phyloP scores from a whole-genome alignment of 2,329 filamentous ascomycete genomes.

The Aspergillus neotritici region DNA sequence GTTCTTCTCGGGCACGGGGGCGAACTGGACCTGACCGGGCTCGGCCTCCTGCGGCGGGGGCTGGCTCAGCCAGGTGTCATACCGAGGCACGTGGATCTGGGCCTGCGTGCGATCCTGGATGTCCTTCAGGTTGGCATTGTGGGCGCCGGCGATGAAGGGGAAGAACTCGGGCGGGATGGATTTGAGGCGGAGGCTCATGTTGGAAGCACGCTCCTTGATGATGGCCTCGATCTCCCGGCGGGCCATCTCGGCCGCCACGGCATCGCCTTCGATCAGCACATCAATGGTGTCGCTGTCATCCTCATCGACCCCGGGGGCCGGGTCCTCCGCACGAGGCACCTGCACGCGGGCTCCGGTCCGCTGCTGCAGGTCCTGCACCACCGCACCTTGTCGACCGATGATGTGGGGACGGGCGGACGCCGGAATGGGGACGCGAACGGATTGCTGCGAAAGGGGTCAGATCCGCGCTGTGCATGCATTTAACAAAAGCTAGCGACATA shows the following conservation, averaged over 20 bases:
- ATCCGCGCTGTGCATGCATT: too few species aligned
- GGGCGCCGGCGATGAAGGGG: conserved; percentile 82
- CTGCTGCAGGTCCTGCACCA: conserved; percentile 84
- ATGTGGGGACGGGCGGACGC: conserved; percentile 79
- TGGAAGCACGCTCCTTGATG: conserved; percentile 77
- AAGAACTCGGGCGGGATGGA: conserved; percentile 88
- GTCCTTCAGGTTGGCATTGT: conserved; percentile 61
- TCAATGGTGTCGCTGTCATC: conserved; percentile 73
- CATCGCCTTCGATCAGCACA: conserved; percentile 84
- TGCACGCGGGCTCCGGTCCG: conserved; percentile 86
- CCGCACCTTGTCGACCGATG: conserved; percentile 85
- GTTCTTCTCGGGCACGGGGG: conserved; percentile 65
- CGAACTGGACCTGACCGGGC: conserved; percentile 64
- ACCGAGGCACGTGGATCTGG: conserved; percentile 74
- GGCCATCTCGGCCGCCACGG: conserved; percentile 77
- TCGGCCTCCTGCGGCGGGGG: conserved; percentile 59
- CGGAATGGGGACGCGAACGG: conserved; percentile 72
- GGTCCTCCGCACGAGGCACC: conserved; percentile 73
- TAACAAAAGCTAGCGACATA: conserved; percentile 36
- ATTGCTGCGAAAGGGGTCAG: conserved; percentile 44
- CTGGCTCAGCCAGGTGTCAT: conserved; percentile 66
- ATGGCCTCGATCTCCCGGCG: conserved; percentile 80
- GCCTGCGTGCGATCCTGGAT: conserved; percentile 70
- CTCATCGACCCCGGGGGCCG: conserved; percentile 62
- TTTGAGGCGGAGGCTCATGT: conserved; percentile 73